These are phyloP conservation scores for Lachnellula arida DNA, from an alignment of 2,329 filamentous ascomycete genomes.

Conservation along the genomic window DNA sequence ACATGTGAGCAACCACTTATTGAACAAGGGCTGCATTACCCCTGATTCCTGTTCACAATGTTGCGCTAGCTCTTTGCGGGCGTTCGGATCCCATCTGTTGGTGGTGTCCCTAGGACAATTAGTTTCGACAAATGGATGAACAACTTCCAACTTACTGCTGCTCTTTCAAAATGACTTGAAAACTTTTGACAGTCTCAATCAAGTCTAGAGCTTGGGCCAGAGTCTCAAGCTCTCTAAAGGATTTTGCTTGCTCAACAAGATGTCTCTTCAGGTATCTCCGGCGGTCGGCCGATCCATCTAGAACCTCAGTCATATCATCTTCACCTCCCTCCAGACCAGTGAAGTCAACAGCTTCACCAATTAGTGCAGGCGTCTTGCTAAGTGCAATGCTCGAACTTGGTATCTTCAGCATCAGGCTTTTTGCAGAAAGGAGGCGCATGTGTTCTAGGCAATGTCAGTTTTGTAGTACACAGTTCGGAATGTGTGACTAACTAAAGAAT, in stretches of 20 bases:
- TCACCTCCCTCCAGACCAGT: constrained; percentile 18
- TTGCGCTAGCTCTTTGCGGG: constrained; percentile 48
- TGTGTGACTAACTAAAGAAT: constrained; percentile 66
- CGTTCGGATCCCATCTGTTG: constrained; percentile 37
- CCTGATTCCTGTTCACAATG: constrained; percentile 43
- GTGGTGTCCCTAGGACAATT: neutral
- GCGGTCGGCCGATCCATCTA: constrained; percentile 35
- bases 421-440: constrained; percentile 47
- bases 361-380: constrained; percentile 33
- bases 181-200: constrained; percentile 56
- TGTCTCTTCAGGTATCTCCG: constrained; percentile 27
- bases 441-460: constrained; percentile 34
- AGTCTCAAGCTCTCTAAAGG: constrained; percentile 64
- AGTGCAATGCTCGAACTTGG: constrained; percentile 39
- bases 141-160: constrained; percentile 18
- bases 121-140: neutral
- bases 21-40: constrained; percentile 57
- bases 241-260: constrained; percentile 51
- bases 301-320: constrained; percentile 28
- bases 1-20: constrained; percentile 52
- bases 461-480: neutral
- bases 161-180: constrained; percentile 13
- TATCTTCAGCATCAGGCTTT: constrained; percentile 47
- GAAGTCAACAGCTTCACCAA: constrained; percentile 38
- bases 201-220: constrained; percentile 61